These are phyloP conservation scores for Fistulinella prunicolor DNA, from an alignment of 768 basidiomycete species.

Conservation along the genomic window DNA sequence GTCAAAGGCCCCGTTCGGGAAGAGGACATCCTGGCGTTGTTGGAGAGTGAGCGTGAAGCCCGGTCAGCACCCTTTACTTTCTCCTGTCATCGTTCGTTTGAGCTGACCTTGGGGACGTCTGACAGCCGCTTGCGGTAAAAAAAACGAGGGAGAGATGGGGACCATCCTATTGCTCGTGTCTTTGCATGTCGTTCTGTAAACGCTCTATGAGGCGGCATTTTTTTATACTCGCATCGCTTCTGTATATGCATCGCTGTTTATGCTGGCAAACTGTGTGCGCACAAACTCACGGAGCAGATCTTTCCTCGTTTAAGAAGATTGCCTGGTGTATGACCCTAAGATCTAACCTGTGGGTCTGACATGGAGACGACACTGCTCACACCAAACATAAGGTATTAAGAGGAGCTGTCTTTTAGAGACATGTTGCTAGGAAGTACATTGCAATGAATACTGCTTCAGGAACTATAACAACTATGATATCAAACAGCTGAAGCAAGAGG, in stretches of 20 bases:
- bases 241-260: not conserved
- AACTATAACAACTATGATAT: slow-evolving; percentile 29
- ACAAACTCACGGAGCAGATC: too few relatives aligned
- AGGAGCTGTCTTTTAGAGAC: slow-evolving; percentile 17
- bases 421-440: slow-evolving; percentile 31
- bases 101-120: too few relatives aligned
- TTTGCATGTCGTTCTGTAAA: too few relatives aligned
- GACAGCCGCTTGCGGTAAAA: slow-evolving; percentile 25
- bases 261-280: too few relatives aligned
- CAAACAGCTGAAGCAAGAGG: slow-evolving; percentile 29
- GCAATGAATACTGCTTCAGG: slow-evolving; percentile 23
- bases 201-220: too few relatives aligned
- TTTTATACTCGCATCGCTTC: too few relatives aligned
- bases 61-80: slow-evolving; percentile 79
- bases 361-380: too few relatives aligned
- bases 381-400: not conserved
- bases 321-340: too few relatives aligned
- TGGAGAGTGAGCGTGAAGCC: slow-evolving; percentile 99
- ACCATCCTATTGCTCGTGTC: not conserved
- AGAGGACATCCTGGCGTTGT: slow-evolving; percentile 92
- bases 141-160: not conserved
- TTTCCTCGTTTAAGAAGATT: too few relatives aligned
- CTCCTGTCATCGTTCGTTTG: too few relatives aligned
- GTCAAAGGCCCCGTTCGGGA: slow-evolving; percentile 97
- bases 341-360: too few relatives aligned